Percentiles rank a stretch among this genome's conserved stretches.
phyloP scores from a whole-genome alignment of 116 monocot species.

The Trichopus zeylanicus region DNA sequence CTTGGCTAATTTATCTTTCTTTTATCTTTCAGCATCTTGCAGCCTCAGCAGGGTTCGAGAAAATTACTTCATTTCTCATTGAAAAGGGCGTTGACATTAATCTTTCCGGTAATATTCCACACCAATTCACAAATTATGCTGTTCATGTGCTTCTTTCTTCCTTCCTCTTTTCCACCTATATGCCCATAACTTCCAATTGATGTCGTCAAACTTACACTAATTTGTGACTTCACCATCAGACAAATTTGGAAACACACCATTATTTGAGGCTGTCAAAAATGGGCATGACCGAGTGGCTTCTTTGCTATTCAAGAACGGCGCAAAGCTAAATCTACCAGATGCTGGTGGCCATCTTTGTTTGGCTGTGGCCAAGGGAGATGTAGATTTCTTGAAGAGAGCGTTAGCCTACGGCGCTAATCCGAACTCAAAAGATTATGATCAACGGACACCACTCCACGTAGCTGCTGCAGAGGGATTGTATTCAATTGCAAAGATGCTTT shows the following conservation, averaged over 20 bases:
- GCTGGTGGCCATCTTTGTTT: conserved; percentile 64
- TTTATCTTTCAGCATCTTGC: conserved; percentile 78
- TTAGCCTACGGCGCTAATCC: conserved; percentile 61
- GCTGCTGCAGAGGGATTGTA: conserved; percentile 84
- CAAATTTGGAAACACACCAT: conserved; percentile 82
- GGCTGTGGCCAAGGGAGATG: conserved; percentile 56
- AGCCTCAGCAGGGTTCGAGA: conserved; percentile 63
- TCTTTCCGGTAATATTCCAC: conserved; percentile 34
- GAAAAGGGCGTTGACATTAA: conserved; percentile 69
- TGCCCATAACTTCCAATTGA: too few relatives aligned
- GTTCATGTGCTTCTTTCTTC: not conserved
- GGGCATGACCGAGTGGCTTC: conserved; percentile 67
- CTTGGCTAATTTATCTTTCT: conserved; percentile 1
- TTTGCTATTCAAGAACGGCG: conserved; percentile 52
- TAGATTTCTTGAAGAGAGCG: conserved; percentile 56
- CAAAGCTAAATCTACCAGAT: conserved; percentile 44
- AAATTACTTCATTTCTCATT: conserved; percentile 52
- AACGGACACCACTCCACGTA: conserved; percentile 76
- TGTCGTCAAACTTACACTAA: too few relatives aligned
- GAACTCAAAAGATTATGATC: conserved; percentile 81
- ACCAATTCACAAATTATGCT: not conserved
- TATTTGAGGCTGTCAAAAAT: conserved; percentile 68
- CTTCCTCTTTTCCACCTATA: too few relatives aligned
- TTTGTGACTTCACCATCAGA: conserved; percentile 39
- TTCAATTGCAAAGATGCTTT: conserved; percentile 58